These are phyloP conservation scores for Neofusicoccum parvum DNA, from an alignment of 2,329 filamentous ascomycete genomes.

Conservation along the genomic window DNA sequence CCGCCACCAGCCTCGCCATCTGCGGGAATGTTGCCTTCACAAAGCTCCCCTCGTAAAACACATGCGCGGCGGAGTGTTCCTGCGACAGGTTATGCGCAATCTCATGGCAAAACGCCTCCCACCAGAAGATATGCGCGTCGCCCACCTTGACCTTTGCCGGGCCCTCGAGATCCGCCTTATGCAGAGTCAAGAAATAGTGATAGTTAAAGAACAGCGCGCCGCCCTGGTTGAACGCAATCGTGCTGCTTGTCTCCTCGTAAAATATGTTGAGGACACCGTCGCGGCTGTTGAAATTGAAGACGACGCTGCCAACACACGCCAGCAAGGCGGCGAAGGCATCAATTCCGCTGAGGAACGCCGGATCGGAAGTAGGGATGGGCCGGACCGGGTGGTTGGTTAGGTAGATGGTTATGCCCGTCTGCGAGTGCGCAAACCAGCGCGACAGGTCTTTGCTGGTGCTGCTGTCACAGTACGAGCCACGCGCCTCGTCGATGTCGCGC, in stretches of 20 bases:
- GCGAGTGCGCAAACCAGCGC: slow-evolving; percentile 2
- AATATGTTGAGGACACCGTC: slow-evolving; percentile 62
- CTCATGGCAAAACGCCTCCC: slow-evolving; percentile 93
- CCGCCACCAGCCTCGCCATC: slow-evolving; percentile 6
- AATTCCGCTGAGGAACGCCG: background rate
- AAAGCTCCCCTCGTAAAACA: slow-evolving; percentile 21
- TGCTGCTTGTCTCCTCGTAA: slow-evolving; percentile 48
- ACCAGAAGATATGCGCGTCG: slow-evolving; percentile 85
- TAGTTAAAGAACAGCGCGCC: slow-evolving; percentile 95
- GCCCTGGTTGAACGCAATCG: slow-evolving; percentile 81
- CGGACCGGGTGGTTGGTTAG: background rate
- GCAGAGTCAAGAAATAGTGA: slow-evolving; percentile 80
- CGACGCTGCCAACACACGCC: background rate
- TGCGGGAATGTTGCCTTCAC: slow-evolving; percentile 14
- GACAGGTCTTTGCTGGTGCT: slow-evolving; percentile 70
- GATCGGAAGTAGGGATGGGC: background rate
- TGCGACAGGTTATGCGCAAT: slow-evolving; percentile 88
- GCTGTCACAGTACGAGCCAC: slow-evolving; percentile 83
- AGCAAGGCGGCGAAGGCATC: slow-evolving; percentile 2
- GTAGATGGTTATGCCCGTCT: slow-evolving; percentile 15
- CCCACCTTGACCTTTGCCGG: slow-evolving; percentile 44
- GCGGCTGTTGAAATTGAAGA: slow-evolving; percentile 1
- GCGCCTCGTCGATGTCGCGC: slow-evolving; percentile 72
- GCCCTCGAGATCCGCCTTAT: slow-evolving; percentile 51
- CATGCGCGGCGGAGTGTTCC: slow-evolving; percentile 55